These are phyloP conservation scores for Calocybe indica DNA, from an alignment of 768 basidiomycete species.

Conservation along the genomic window DNA sequence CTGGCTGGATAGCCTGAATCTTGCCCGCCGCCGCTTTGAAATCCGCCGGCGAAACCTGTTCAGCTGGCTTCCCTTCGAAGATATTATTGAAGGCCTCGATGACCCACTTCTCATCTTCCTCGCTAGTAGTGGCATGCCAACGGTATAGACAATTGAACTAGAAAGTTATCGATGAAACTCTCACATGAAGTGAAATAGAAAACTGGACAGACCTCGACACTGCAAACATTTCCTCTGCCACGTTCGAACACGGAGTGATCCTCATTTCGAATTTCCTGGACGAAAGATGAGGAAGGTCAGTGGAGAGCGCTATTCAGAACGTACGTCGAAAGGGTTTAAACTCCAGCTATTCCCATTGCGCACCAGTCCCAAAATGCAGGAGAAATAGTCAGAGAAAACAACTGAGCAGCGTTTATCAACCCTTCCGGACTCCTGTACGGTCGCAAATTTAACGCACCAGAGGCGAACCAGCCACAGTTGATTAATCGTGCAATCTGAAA, in stretches of 20 bases:
- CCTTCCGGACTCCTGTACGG: slow-evolving; percentile 2
- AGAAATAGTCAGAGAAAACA: slow-evolving; percentile 83
- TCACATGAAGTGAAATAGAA: not conserved
- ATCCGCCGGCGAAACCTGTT: slow-evolving; percentile 39
- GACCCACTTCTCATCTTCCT: slow-evolving; percentile 69
- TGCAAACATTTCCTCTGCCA: slow-evolving; percentile 76
- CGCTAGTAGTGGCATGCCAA: slow-evolving; percentile 78
- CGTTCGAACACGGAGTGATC: slow-evolving; percentile 70
- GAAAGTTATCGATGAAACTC: not conserved
- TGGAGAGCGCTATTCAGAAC: slow-evolving; percentile 9
- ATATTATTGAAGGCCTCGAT: slow-evolving; percentile 37
- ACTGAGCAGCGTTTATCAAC: slow-evolving; percentile 20
- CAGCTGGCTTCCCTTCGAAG: slow-evolving; percentile 48
- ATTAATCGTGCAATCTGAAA: slow-evolving; percentile 78
- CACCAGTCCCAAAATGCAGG: slow-evolving; percentile 72
- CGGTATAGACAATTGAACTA: slow-evolving; percentile 84
- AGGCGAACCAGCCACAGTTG: slow-evolving; percentile 78
- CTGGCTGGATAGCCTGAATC: slow-evolving; percentile 34
- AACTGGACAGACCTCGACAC: slow-evolving; percentile 59
- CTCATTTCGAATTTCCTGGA: slow-evolving; percentile 55
- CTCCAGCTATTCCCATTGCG: slow-evolving; percentile 74
- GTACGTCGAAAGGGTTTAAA: slow-evolving; percentile 64
- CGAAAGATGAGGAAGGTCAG: not conserved
- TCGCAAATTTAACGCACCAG: slow-evolving; percentile 23
- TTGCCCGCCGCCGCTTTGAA: slow-evolving; percentile 42